phyloP scores from a whole-genome alignment of 306 rosid species.

The Begonia fuchsioides region DNA sequence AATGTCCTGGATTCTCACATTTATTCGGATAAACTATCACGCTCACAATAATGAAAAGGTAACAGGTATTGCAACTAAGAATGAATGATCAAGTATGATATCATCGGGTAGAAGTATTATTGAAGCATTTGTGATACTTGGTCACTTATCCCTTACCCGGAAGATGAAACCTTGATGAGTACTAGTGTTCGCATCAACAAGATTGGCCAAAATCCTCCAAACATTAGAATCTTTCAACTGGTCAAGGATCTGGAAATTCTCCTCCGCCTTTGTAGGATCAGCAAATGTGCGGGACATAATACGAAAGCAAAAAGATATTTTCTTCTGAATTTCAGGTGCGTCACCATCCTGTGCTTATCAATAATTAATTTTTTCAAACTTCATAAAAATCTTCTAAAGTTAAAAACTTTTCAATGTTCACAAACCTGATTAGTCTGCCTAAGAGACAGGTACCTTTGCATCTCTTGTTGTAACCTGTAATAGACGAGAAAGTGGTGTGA shows the following conservation, averaged over 20 bases:
- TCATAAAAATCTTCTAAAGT: not conserved
- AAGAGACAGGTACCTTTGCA: slow-evolving; percentile 78
- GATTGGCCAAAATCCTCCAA: slow-evolving; percentile 81
- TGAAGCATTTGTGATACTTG: not conserved
- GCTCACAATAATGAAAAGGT: no score
- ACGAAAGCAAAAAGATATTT: slow-evolving; percentile 56
- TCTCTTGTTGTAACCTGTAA: slow-evolving; percentile 94
- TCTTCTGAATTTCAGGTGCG: slow-evolving; percentile 67
- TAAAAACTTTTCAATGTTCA: slow-evolving; percentile 12
- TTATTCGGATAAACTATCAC: no score
- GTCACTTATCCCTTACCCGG: slow-evolving; percentile 38
- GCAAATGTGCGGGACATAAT: slow-evolving; percentile 80
- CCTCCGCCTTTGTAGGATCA: slow-evolving; percentile 75
- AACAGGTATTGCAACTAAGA: no score
- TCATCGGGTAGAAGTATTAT: no score
- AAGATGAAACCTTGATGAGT: slow-evolving; percentile 50
- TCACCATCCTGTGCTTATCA: slow-evolving; percentile 69
- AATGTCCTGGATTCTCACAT: no score
- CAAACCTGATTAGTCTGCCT: slow-evolving; percentile 71
- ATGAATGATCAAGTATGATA: no score
- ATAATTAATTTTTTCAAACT: slow-evolving; percentile 25
- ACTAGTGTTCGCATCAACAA: slow-evolving; percentile 71
- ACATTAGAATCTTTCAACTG: slow-evolving; percentile 85
- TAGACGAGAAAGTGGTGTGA: slow-evolving; percentile 23
- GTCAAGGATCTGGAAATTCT: slow-evolving; percentile 71